A percentile compares a stretch with the other conserved stretches of the same genome.
Conservation (phyloP, 768 basidiomycete genomes). For the Rhodotorula kratochvilovae region DNA sequence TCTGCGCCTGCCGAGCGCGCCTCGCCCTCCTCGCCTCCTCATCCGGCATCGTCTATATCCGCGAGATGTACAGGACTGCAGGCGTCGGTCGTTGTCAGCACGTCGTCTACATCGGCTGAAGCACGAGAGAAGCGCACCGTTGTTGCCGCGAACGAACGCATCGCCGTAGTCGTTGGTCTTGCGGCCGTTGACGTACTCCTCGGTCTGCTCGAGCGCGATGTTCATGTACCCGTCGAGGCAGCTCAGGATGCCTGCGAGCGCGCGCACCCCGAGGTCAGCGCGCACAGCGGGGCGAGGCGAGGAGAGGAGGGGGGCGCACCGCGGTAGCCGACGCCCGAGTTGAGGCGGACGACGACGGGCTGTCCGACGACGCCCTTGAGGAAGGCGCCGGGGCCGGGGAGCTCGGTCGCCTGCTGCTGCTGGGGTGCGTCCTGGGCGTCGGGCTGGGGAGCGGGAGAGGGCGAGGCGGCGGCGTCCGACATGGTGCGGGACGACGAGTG, state of each 20-base stretch:
- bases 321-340: conserved; percentile 86
- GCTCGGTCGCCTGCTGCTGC: conserved; percentile 18
- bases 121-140: conserved; percentile 56
- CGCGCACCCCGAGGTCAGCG: not conserved
- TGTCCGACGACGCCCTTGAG: conserved; percentile 82
- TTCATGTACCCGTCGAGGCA: conserved; percentile 99
- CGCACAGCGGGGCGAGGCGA: not conserved
- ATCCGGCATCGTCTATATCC: not conserved
- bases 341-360: conserved; percentile 82
- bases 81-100: not conserved
- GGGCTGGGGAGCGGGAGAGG: not conserved
- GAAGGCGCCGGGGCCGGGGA: conserved; percentile 40
- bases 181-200: conserved; percentile 86
- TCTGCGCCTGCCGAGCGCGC: not conserved
- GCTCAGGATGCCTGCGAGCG: conserved; percentile 70
- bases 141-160: conserved; percentile 90
- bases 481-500: not conserved
- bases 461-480: conserved; percentile 18
- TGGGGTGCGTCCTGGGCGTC: conserved; percentile 1
- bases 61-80: conserved; percentile 70
- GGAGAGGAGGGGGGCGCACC: conserved; percentile 53
- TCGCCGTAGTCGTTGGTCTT: conserved; percentile 82
- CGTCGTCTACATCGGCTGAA: conserved; percentile 10
- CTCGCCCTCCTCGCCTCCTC: not conserved
- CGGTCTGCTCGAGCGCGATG: conserved; percentile 93